A percentile compares a stretch with the other conserved stretches of the same genome.
Evolutionary conservation across 2,329 filamentous ascomycete genomes (phyloP).

Genomic region (Emydomyces testavorans): DNA sequence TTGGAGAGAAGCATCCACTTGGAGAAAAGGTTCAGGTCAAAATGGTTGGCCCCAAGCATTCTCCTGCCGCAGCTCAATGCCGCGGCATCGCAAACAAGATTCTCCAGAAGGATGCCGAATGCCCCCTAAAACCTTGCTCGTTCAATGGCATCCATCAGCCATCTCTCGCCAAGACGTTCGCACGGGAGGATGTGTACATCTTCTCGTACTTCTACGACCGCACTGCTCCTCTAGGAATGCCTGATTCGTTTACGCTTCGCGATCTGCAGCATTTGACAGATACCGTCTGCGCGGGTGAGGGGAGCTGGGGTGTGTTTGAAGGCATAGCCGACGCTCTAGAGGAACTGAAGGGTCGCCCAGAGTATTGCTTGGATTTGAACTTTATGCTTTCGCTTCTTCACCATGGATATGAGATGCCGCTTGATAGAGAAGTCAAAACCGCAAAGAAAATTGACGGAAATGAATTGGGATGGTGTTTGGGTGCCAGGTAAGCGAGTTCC

Average conservation of each 20-base stretch:
- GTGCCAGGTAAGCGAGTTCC: constrained; percentile 61
- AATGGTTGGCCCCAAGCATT: constrained; percentile 69
- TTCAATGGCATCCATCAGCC: constrained; percentile 98
- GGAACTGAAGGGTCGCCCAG: constrained; percentile 70
- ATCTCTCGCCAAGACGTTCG: constrained; percentile 80
- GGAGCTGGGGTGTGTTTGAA: constrained; percentile 68
- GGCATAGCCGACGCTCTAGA: constrained; percentile 64
- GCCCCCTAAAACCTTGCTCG: constrained; percentile 79
- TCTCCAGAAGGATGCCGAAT: constrained; percentile 72
- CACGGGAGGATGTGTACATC: constrained; percentile 83
- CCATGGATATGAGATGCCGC: constrained; percentile 95
- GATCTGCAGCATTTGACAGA: constrained; percentile 79
- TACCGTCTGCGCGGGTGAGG: constrained; percentile 70
- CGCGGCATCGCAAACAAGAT: constrained; percentile 83
- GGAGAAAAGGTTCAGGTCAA: constrained; percentile 58
- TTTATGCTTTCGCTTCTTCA: constrained; percentile 91
- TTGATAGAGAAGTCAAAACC: constrained; percentile 91
- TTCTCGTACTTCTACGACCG: constrained; percentile 98
- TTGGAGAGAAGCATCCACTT: constrained; percentile 55
- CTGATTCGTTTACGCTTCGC: constrained; percentile 85
- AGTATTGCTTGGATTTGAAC: constrained; percentile 89
- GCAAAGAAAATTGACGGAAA: constrained; percentile 98
- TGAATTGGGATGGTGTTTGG: constrained; percentile 94
- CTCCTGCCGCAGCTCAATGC: constrained; percentile 68
- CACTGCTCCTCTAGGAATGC: constrained; percentile 87